Conservation (phyloP, 1,284 basidiomycete species). For the Schizophyllum commune region DNA sequence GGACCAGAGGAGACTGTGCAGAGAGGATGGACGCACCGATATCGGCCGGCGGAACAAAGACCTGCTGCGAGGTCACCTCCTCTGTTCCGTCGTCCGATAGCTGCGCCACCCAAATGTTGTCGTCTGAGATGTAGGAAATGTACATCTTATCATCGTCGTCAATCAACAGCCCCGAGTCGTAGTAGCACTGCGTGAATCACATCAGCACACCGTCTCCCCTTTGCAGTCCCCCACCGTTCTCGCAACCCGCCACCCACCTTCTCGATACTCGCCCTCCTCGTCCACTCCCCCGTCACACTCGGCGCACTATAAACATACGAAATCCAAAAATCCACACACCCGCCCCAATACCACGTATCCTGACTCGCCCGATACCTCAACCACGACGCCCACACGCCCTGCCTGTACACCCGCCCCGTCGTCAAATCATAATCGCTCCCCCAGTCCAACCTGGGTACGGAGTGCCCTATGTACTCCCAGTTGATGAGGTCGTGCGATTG, state of each 20-base stretch:
- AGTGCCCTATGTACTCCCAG: constrained; percentile 21
- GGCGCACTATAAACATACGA: constrained; percentile 14
- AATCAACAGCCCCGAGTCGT: constrained; percentile 14
- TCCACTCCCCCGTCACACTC: constrained; percentile 11
- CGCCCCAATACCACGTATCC: constrained; percentile 19
- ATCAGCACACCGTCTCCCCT: not conserved
- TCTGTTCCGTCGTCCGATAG: constrained; percentile 10
- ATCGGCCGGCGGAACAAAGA: constrained; percentile 1
- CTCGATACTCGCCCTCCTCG: not conserved
- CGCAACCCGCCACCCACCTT: not conserved
- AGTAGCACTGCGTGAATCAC: constrained; percentile 13
- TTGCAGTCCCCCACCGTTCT: no score
- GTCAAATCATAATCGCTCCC: constrained; percentile 13
- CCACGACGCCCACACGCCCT: constrained; percentile 20
- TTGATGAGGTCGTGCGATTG: constrained; percentile 19
- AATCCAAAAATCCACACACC: constrained; percentile 16
- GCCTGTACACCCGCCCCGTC: constrained; percentile 16
- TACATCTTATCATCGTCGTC: constrained; percentile 17
- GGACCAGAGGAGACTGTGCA: not conserved
- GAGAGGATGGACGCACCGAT: not conserved
- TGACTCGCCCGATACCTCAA: constrained; percentile 14
- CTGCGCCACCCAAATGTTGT: constrained; percentile 12
- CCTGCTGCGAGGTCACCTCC: constrained; percentile 9
- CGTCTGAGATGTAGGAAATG: constrained; percentile 11
- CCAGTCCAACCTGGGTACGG: constrained; percentile 17